Evolutionary conservation across 176 grass and related monocot genomes (phyloP), one percentile per base, ranked within the genome.

Genomic region (Oryza meridionalis): DNA sequence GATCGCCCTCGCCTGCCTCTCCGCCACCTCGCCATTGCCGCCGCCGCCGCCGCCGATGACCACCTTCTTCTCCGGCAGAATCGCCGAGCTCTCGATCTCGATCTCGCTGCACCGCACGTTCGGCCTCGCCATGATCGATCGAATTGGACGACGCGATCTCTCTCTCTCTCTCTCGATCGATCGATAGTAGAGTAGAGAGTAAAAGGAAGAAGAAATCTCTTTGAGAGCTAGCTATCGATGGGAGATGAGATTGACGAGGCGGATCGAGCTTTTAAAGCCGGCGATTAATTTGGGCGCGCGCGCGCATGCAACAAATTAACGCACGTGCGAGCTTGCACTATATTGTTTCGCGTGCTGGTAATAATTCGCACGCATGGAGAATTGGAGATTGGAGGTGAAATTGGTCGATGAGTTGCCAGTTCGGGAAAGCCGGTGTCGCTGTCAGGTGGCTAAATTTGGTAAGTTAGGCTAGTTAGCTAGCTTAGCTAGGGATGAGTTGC

Each of bases 1-100:
- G 75, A 88, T 77, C 31, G 66, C 73, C 66, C 15, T 70, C 65
- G 27, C 79, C 29, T 65, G 73, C 21, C 27, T 44, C 53, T 70
- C 49, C 1, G 29, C 38, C 21, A 29, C 59, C 3, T 5, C 5
- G 26, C 0, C 71, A 61, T 6, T 19, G 26, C 2, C 45, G 2
- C 29, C 21, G 7, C 37, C 8, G 46, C 26, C 35, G 35, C 35
- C 35, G 2, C 15, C 6, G 5, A 29, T 3, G 21, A 9, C 33
- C 7, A 40, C 38, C 38, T 40, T 38, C 22, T 81, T 38, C 47
- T 38, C 46, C 46, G 42, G 42, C 42, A 43, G 42, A 43, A 43
- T 10, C 42, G 42, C 42, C 2, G 9, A 10, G 42, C 42, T 35
- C 33, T 31, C 29, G 29, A 1, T 1, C 27, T 27, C 27, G 27